Evolutionary conservation across 192 early-diverging fungal genomes (phyloP), one percentile per base, ranked within the genome.

Genomic region (Rhizophagus clarus): DNA sequence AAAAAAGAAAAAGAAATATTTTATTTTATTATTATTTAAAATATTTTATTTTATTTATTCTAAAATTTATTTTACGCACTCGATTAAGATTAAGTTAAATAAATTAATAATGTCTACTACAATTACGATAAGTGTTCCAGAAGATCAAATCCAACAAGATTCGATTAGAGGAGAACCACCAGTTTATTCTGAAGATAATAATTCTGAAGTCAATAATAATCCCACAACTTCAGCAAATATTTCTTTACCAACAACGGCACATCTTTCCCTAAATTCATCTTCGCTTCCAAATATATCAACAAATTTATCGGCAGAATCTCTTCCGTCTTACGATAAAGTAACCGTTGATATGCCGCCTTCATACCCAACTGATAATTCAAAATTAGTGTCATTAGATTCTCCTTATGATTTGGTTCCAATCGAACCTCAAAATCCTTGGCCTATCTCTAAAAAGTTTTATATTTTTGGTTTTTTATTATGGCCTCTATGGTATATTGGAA

Each of bases 401-500:
- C 49, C 49, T 31, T 56, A 17, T 20, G 42, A 51, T 26, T 22
- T 32, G 34, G 49, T 32, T n/a, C 45, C 72, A 28, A 56, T 51
- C 9, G 72, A 74, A 61, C 42, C 26, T 28, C 72, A 49, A 29
- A 26, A 60, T 51, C 72, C 72, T 22, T 74, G 72, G 72, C 49
- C 72, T 1, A 28, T 74, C 14, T 49, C 72, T 6, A 74, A 74
- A 61, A 74, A 74, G 60, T 26, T 74, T 31, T 74, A 56, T 32
- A 20, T 74, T 60, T 22, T 61, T 51, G 72, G 72, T 22, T 74
- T 60, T 61, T 20, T 74, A 74, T 10, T 74, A 28, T 74, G 72
- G 72, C 72, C 72, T 22, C 14, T 74, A 31, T 74, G 72, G 72
- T 74, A 22, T 51, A n/a, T 56, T 17, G 72, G 72, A 29, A 51